Base-by-base conservation (phyloP, 345 rosid species). In the Draba incana region DNA sequence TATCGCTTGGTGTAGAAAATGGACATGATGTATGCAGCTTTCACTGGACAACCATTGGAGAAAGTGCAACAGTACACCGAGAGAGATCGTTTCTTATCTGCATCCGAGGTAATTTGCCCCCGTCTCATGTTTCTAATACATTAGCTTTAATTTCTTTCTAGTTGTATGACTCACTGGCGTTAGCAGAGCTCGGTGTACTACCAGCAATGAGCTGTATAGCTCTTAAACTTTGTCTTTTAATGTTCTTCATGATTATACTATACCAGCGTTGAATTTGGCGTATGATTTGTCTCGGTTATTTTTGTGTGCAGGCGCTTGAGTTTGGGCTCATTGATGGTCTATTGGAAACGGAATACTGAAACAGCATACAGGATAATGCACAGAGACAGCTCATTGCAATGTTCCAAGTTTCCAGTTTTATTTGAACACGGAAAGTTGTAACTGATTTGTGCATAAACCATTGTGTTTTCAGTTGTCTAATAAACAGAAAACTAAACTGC, bases 1-100 rank as follows among this genome's bases (percentile, higher is more conserved):
- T 68, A 10, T 51, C 16, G n/a, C 64, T 33, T 64, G 30, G 4
- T 81, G 71, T 88, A 93, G 98, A 93, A 90, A 93, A 80, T 87
- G 51, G 98, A 93, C 83, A 74, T 35, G 71, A 93, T 90, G 98
- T 88, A 80, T 62, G 76, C 88, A 59, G 85, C 93, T 69, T 93
- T 93, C 66, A 88, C 97, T 20, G 96, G 94, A 62, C 97, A 90
- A 71, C 71, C 97, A 10, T 77, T 90, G 10, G 94, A 90, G 82
- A 85, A 72, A 77, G 98, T 90, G 78, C 97, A 90, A 52, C 81
- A 81, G 33, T 85, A 80, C 80, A 90, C 97, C 1, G 94, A 90
- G 71, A 83, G 89, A 76, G 96, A 93, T 70, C 92, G 85, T 47
- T 93, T 87, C 88, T 77, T 90, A 66, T 90, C 92, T 2, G 80